These are phyloP conservation scores for Dianthus caryophyllus DNA, from an alignment of 148 eudicot species.

Conservation along the genomic window DNA sequence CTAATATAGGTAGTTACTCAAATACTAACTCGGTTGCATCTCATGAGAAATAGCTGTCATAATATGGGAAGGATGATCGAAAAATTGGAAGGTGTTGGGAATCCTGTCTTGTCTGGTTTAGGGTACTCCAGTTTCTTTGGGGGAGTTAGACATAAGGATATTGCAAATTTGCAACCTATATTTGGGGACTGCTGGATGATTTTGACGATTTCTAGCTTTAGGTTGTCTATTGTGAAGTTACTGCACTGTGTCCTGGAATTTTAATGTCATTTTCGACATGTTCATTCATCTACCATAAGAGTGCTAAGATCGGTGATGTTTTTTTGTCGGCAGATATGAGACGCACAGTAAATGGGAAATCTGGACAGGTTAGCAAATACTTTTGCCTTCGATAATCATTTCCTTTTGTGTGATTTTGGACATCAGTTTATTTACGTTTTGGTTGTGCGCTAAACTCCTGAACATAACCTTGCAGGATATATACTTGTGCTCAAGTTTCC, in stretches of 20 bases:
- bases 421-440: slow-evolving; percentile 11
- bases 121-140: neutral
- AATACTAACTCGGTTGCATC: neutral
- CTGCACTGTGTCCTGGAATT: neutral
- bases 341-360: slow-evolving; percentile 32
- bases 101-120: too few relatives aligned
- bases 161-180: too few relatives aligned
- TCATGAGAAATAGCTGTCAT: neutral
- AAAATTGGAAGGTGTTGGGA: too few relatives aligned
- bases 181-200: neutral
- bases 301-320: neutral
- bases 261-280: neutral
- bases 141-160: too few relatives aligned
- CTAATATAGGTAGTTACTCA: slow-evolving; percentile 51
- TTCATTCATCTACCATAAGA: neutral
- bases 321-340: slow-evolving; percentile 48
- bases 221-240: neutral
- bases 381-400: neutral
- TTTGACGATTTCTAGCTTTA: neutral
- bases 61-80: too few relatives aligned
- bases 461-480: slow-evolving; percentile 37
- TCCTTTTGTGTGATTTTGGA: slow-evolving; percentile 1
- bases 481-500: slow-evolving; percentile 50
- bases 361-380: slow-evolving; percentile 43
- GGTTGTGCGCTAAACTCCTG: slow-evolving; percentile 11